These are phyloP conservation scores for Coniochaeta sp. DNA, from an alignment of 2,329 filamentous ascomycete species.

Conservation along the genomic window DNA sequence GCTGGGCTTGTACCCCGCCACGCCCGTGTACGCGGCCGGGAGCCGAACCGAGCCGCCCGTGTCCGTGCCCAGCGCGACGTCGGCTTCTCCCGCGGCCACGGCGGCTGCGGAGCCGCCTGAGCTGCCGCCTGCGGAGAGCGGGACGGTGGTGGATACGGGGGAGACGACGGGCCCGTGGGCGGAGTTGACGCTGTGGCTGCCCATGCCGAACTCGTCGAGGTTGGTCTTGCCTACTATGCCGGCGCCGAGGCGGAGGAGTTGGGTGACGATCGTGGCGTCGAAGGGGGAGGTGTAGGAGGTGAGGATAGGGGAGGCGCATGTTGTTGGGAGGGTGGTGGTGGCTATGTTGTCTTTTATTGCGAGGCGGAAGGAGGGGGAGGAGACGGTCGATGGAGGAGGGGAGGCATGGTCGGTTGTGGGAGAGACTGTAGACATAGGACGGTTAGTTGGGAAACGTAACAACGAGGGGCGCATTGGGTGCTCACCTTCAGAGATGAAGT, in stretches of 20 bases:
- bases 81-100: constrained; percentile 54
- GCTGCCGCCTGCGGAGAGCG: constrained; percentile 70
- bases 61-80: constrained; percentile 78
- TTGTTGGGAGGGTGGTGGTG: constrained; percentile 59
- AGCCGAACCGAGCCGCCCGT: constrained; percentile 85
- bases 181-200: constrained; percentile 21
- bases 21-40: constrained; percentile 79
- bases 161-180: neutral
- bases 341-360: constrained; percentile 76
- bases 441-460: neutral
- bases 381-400: neutral
- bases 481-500: constrained; percentile 16
- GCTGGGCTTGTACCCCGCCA: constrained; percentile 83
- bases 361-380: constrained; percentile 30
- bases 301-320: constrained; percentile 75
- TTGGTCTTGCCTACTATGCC: constrained; percentile 74
- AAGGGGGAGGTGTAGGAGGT: constrained; percentile 66
- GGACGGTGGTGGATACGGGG: neutral
- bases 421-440: neutral
- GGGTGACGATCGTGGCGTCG: constrained; percentile 71
- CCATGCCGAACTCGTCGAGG: constrained; percentile 61
- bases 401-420: neutral
- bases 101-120: constrained; percentile 91
- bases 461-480: neutral
- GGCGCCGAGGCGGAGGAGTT: constrained; percentile 57